Conservation (phyloP, 2,329 filamentous ascomycete species). For the Neoascochyta sp. region DNA sequence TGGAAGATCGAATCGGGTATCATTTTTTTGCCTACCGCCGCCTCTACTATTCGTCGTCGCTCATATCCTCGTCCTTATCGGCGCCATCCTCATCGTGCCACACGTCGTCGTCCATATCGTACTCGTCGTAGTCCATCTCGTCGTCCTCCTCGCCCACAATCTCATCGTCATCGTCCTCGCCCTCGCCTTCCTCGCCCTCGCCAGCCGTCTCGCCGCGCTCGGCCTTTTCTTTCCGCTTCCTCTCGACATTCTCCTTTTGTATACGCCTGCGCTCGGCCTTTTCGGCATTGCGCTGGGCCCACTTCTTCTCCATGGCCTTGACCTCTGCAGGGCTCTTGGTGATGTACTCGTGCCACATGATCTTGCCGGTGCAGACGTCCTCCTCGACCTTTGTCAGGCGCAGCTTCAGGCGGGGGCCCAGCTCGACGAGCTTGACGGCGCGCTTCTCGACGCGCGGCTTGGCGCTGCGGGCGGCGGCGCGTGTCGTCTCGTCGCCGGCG, state of each 20-base stretch:
- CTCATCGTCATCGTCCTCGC: constrained; percentile 46
- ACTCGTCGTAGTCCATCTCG: constrained; percentile 48
- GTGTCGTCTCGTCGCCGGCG: constrained; percentile 40
- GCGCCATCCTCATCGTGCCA: constrained; percentile 49
- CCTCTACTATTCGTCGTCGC: constrained; percentile 45
- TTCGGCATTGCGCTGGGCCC: constrained; percentile 72
- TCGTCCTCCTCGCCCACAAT: constrained; percentile 50
- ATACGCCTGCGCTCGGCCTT: constrained; percentile 78
- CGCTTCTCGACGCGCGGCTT: constrained; percentile 67
- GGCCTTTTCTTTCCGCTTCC: constrained; percentile 64
- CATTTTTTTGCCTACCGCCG: constrained; percentile 17
- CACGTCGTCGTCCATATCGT: constrained; percentile 50
- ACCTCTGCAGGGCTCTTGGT: constrained; percentile 77
- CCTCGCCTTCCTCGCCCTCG: constrained; percentile 43
- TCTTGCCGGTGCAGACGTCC: constrained; percentile 79
- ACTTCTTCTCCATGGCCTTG: constrained; percentile 73
- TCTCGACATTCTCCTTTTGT: constrained; percentile 87
- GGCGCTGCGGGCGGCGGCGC: constrained; percentile 34
- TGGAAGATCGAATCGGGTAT: constrained; percentile 28
- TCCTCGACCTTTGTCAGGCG: constrained; percentile 95
- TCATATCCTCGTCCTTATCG: constrained; percentile 47
- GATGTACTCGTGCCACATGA: constrained; percentile 97
- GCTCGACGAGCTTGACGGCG: constrained; percentile 85
- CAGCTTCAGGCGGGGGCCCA: constrained; percentile 85
- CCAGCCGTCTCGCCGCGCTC: constrained; percentile 44